These are phyloP conservation scores for Suhomyces sp. DNA, from an alignment of 805 yeast genomes.

Conservation along the genomic window DNA sequence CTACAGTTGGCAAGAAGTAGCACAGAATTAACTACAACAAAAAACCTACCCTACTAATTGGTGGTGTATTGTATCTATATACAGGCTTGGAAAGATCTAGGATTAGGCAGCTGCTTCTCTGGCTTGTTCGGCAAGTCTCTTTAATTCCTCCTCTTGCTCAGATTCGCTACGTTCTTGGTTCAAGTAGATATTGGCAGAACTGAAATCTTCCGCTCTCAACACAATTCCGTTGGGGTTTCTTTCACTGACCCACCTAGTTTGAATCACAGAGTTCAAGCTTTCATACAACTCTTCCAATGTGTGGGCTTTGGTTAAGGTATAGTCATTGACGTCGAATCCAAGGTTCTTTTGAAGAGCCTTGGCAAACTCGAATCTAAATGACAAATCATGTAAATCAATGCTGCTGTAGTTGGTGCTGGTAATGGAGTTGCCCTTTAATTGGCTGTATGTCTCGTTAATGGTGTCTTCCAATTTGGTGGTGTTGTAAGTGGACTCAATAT, in stretches of 20 bases:
- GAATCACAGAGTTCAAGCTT: conserved; percentile 39
- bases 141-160: conserved; percentile 44
- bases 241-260: conserved; percentile 49
- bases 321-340: conserved; percentile 55
- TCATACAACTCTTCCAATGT: conserved; percentile 36
- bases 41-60: background rate
- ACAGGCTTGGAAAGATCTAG: conserved; percentile 1
- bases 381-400: conserved; percentile 38
- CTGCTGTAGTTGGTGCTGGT: conserved; percentile 10
- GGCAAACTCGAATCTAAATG: conserved; percentile 46
- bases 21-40: background rate
- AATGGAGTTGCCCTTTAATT: conserved; percentile 16
- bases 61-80: conserved; percentile 3
- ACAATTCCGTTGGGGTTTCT: conserved; percentile 75
- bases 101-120: conserved; percentile 16
- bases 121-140: conserved; percentile 47
- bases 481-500: conserved; percentile 28
- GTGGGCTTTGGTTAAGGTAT: conserved; percentile 40
- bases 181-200: conserved; percentile 51
- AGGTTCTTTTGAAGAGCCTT: conserved; percentile 48
- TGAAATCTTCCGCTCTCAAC: conserved; percentile 52
- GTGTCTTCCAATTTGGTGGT: conserved; percentile 21
- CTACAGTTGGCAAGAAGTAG: background rate
- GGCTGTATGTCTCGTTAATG: conserved; percentile 24
- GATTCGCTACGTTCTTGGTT: conserved; percentile 48